A percentile compares a stretch with the other conserved stretches of the same genome.
These are phyloP conservation scores for Alternaria hordeiaustralica DNA, from an alignment of 2,329 filamentous ascomycete species.

Conservation along the genomic window DNA sequence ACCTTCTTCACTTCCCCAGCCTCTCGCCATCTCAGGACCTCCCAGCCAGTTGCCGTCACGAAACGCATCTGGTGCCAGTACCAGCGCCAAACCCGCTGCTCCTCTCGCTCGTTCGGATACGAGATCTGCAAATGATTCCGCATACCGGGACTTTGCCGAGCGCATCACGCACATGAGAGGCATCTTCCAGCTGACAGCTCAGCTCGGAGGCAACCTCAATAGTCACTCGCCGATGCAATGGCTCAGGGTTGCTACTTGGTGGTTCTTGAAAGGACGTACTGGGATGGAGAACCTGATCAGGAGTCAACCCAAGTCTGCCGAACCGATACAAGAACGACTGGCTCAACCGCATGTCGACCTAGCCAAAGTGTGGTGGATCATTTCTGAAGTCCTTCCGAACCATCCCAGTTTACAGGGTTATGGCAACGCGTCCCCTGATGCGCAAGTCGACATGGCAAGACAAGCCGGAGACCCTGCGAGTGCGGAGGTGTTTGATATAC, in stretches of 20 bases:
- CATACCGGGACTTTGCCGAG: conserved; percentile 71
- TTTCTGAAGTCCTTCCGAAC: conserved; percentile 50
- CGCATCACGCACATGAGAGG: conserved; percentile 77
- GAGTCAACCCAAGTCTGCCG: conserved; percentile 63
- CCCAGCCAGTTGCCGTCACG: conserved; percentile 20
- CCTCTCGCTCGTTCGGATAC: conserved; percentile 42
- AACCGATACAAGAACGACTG: conserved; percentile 57
- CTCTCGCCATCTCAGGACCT: conserved; percentile 10
- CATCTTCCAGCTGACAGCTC: conserved; percentile 78
- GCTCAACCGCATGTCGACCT: conserved; percentile 86
- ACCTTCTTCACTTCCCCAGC: conserved; percentile 18
- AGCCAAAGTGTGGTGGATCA: conserved; percentile 85
- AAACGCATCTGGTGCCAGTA: conserved; percentile 25
- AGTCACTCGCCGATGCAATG: conserved; percentile 70
- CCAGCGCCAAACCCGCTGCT: conserved; percentile 11
- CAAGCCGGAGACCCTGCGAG: conserved; percentile 53
- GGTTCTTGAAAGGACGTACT: conserved; percentile 83
- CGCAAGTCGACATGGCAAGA: conserved; percentile 48
- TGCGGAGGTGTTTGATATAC: conserved; percentile 56
- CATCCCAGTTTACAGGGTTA: conserved; percentile 42
- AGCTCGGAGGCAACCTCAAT: conserved; percentile 71
- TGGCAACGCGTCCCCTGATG: conserved; percentile 29
- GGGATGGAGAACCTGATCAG: conserved; percentile 76
- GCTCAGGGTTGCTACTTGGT: conserved; percentile 79
- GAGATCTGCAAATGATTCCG: conserved; percentile 47